A percentile compares a stretch with the other conserved stretches of the same genome.
Conservation (phyloP, 345 rosid species). For the Corchorus capsularis region DNA sequence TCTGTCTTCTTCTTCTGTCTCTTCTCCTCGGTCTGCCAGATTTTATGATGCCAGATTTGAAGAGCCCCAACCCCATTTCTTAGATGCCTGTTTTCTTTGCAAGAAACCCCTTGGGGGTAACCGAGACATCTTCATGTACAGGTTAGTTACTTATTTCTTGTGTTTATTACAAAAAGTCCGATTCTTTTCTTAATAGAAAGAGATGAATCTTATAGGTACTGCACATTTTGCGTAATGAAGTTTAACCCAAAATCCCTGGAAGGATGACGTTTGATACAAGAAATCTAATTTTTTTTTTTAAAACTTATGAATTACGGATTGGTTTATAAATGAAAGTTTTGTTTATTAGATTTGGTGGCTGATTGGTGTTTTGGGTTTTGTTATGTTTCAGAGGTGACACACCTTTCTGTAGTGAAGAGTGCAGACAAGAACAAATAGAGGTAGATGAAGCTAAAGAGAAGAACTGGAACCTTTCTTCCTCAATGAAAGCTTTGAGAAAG, state of each 20-base stretch:
- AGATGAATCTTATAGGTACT: not conserved
- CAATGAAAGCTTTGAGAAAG: conserved; percentile 57
- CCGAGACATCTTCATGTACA: conserved; percentile 75
- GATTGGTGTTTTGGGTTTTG: conserved; percentile 1
- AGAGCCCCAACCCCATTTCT: conserved; percentile 53
- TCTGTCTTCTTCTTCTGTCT: conserved; percentile 20
- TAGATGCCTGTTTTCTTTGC: conserved; percentile 60
- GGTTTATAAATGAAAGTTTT: not conserved
- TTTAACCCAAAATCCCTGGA: not conserved
- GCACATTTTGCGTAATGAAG: not conserved
- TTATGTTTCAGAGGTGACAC: conserved; percentile 70
- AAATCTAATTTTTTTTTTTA: too few species aligned
- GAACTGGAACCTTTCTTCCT: conserved; percentile 60
- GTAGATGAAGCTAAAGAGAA: conserved; percentile 64
- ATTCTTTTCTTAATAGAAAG: not conserved
- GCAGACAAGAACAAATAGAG: conserved; percentile 81
- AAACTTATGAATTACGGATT: not conserved
- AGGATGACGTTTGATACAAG: not conserved
- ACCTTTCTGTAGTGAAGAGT: conserved; percentile 86
- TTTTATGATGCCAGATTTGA: conserved; percentile 55
- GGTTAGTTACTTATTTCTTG: conserved; percentile 30
- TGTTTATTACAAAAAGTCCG: not conserved
- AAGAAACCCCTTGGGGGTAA: conserved; percentile 51
- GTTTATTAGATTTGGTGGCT: conserved; percentile 4
- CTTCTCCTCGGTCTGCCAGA: conserved; percentile 54